phyloP scores from a whole-genome alignment of 2,329 filamentous ascomycete species.

The Curvularia sp. region DNA sequence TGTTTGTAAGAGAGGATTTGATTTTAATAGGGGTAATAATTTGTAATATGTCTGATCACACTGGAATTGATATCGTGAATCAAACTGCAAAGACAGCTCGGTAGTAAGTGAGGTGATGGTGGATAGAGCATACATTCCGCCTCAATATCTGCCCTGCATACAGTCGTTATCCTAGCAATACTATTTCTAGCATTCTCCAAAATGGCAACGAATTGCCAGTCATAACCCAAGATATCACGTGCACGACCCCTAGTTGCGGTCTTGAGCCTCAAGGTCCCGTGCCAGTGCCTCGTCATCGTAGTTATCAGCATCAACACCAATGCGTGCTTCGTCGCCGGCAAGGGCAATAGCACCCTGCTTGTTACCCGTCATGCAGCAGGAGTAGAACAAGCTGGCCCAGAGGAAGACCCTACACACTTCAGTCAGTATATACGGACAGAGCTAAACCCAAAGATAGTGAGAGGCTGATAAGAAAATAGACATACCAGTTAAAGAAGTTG shows the following conservation, averaged over 20 bases:
- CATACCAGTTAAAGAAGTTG: conserved; percentile 37
- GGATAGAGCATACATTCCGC: neutral
- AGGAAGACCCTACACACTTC: conserved; percentile 29
- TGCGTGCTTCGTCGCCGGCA: conserved; percentile 28
- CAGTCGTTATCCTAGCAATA: neutral
- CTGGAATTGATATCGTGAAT: neutral
- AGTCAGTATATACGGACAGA: neutral
- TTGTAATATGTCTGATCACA: neutral
- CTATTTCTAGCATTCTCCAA: neutral
- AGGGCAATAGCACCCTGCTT: conserved; percentile 33
- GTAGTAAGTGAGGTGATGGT: neutral
- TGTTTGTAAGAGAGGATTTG: no score
- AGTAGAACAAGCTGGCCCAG: conserved; percentile 36
- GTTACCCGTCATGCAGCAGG: conserved; percentile 34
- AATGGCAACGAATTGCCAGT: neutral
- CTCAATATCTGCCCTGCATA: neutral
- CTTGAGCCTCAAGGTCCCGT: conserved; percentile 28
- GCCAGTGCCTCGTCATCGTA: conserved; percentile 29
- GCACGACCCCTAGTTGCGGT: conserved; percentile 29
- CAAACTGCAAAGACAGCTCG: neutral
- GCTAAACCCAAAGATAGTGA: accelerated
- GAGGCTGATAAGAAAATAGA: neutral
- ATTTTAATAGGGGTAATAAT: neutral
- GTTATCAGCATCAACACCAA: conserved; percentile 22
- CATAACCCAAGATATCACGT: neutral